These are phyloP conservation scores for Bonia amplexicaulis DNA, from an alignment of 176 grass and related monocot species.

Conservation along the genomic window DNA sequence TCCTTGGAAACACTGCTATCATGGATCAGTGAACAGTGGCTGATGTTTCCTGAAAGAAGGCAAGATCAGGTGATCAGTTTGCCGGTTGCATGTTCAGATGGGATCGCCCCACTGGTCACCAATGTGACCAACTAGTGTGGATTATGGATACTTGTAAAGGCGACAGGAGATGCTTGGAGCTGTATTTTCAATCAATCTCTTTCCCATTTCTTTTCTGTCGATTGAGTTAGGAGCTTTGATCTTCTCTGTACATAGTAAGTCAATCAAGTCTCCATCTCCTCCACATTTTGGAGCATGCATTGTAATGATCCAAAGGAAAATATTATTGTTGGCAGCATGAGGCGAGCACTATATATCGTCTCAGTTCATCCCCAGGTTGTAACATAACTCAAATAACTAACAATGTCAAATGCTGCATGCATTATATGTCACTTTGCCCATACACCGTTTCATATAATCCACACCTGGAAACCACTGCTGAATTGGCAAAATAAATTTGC, in stretches of 20 bases:
- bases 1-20: not conserved
- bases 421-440: not conserved
- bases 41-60: conserved; percentile 4
- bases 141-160: not conserved
- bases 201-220: not conserved
- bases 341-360: not conserved
- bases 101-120: not conserved
- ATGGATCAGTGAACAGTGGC: not conserved
- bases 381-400: not conserved
- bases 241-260: not conserved
- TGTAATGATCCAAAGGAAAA: not conserved
- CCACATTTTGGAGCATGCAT: not conserved
- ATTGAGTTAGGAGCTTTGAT: not conserved
- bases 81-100: not conserved
- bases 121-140: not conserved
- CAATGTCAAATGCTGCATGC: not conserved
- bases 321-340: not conserved
- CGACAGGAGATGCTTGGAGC: not conserved
- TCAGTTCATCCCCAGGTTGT: not conserved
- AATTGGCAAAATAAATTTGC: not conserved
- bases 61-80: conserved; percentile 15
- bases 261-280: not conserved
- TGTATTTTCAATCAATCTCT: not conserved
- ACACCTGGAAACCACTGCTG: not conserved
- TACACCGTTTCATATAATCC: not conserved